Percentiles rank a stretch among this genome's conserved stretches.
These are phyloP conservation scores for Wallacemonas sp. DNA, from an alignment of 208 protist genomes.

Conservation along the genomic window DNA sequence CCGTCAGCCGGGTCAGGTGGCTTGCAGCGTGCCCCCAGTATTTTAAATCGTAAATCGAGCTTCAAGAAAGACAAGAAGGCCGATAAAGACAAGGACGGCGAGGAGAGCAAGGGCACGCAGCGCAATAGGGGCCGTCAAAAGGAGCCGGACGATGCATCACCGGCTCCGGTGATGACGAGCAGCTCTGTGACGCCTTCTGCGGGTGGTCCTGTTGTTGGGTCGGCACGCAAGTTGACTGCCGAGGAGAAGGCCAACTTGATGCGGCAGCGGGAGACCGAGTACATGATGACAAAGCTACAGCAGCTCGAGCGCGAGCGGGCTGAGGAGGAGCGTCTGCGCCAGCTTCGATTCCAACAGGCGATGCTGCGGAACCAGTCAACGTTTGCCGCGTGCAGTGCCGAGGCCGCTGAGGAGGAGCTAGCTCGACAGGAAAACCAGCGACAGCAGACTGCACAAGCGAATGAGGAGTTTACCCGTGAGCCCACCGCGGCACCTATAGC, in stretches of 20 bases:
- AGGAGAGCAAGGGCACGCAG: slow-evolving; percentile 1
- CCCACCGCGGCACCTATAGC: too few species aligned
- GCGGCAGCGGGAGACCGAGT: slow-evolving; percentile 8
- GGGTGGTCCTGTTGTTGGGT: background rate
- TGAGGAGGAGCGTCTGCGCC: background rate
- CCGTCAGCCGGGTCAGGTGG: background rate
- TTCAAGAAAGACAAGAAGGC: slow-evolving; percentile 32
- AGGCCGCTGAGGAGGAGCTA: background rate
- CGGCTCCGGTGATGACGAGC: slow-evolving; percentile 8
- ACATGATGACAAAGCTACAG: slow-evolving; percentile 13
- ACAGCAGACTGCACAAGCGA: background rate
- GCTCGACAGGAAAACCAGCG: background rate
- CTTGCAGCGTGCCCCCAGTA: slow-evolving; percentile 20
- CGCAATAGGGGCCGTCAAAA: slow-evolving; percentile 7
- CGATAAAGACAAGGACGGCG: background rate
- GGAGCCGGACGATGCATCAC: slow-evolving; percentile 11
- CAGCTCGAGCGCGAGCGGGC: slow-evolving; percentile 15
- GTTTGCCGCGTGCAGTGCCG: background rate
- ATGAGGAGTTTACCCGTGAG: slow-evolving; percentile 6
- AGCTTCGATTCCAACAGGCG: slow-evolving; percentile 11
- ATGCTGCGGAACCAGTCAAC: slow-evolving; percentile 3
- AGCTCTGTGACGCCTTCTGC: slow-evolving; percentile 12
- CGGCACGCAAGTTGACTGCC: background rate
- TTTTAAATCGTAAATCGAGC: slow-evolving; percentile 40
- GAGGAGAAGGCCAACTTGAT: background rate